Evolutionary conservation across 441 rosid genomes (phyloP), one percentile per base, ranked within the genome.

Genomic region (Capsella rubella): DNA sequence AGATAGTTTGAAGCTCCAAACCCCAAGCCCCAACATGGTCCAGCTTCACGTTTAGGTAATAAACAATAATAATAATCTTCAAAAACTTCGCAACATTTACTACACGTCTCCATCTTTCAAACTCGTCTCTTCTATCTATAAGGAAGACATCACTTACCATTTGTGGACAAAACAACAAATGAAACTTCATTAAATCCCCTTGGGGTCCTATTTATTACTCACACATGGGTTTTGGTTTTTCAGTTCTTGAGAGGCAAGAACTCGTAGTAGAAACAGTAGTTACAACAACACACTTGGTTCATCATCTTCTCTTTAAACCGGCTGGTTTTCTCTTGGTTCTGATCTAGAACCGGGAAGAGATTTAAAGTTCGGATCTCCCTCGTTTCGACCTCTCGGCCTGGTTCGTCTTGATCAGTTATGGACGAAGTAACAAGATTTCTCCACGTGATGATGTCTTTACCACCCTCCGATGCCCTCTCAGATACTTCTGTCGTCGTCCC

Each of bases 181-280:
- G 43, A 56, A 74, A 75, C 82, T 57, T 74, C 78, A 71, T 77
- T 77, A 65, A 64, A 52, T 72, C 66, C 27, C 53, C 37, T 34
- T 34, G 18, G 42, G 14, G 69, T 43, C 70, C 6, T 6, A 76
- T 74, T 67, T 65, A 74, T 79, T 79, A 79, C 53, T 71, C 69
- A 58, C 90, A 85, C 90, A 84, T 83, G 86, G 81, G 59, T 57
- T 79, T 54, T 43, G 14, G 47, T 47, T 69, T 69, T 21, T 87
- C 78, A 87, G 63, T 74, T 84, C 78, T 82, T 89, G 77, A 82
- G 82, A 56, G 94, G 91, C 59, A 89, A 85, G 78, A 87, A 89
- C 85, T 89, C 92, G 65, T 86, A 74, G 66, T 69, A 86, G 76
- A 82, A 82, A 81, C 64, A 67, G 65, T 82, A 79, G 60, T 72